Conservation (phyloP, 108 stramenopile species). For the Fistulifera solaris region DNA sequence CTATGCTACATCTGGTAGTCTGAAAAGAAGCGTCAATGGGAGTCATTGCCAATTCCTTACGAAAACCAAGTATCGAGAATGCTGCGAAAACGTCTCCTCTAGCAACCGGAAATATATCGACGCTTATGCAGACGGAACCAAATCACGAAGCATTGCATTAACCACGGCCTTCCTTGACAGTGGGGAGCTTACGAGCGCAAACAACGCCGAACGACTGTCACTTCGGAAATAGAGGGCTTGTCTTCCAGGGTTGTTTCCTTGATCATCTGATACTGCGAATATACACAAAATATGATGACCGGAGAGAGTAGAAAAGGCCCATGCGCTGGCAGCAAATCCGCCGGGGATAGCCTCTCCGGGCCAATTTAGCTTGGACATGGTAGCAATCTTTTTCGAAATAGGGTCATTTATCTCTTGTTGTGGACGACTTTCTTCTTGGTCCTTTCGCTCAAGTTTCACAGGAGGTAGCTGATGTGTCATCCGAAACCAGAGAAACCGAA, state of each 20-base stretch:
- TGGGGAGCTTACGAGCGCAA: constrained; percentile 20
- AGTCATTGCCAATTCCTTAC: too few species aligned
- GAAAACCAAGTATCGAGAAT: too few species aligned
- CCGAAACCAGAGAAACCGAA: constrained; percentile 57
- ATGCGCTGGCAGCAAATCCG: constrained; percentile 22
- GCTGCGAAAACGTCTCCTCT: too few species aligned
- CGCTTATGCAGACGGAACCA: too few species aligned
- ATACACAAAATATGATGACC: constrained; percentile 31
- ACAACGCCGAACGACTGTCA: constrained; percentile 25
- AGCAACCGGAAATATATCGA: too few species aligned
- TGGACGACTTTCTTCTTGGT: neutral
- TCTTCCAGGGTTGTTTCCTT: neutral
- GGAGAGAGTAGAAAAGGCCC: constrained; percentile 32
- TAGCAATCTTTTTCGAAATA: constrained; percentile 12
- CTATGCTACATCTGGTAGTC: too few species aligned
- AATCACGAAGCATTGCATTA: too few species aligned
- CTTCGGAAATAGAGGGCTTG: constrained; percentile 26
- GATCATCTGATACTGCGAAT: constrained; percentile 18
- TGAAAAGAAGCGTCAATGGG: too few species aligned
- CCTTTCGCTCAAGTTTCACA: neutral
- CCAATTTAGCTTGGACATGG: constrained; percentile 21
- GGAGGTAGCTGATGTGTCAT: constrained; percentile 28
- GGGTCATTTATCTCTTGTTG: neutral
- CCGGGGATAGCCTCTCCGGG: constrained; percentile 26
- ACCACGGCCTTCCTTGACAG: too few species aligned